Percentiles rank a stretch among this genome's conserved stretches.
These are phyloP conservation scores for Colletotrichum navitas DNA, from an alignment of 2,329 filamentous ascomycete genomes.

Conservation along the genomic window DNA sequence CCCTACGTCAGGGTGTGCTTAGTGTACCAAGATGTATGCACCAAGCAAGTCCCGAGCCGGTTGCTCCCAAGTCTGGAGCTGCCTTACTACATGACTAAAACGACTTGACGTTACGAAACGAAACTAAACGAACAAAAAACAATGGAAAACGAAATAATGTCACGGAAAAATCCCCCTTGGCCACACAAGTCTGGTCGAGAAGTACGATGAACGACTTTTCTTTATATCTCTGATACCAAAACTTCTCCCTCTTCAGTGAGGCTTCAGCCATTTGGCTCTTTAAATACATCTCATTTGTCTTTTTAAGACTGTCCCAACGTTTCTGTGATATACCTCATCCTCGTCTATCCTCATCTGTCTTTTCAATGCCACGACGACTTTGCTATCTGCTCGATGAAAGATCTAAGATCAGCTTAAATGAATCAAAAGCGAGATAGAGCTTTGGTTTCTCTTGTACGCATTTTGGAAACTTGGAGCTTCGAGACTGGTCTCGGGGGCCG, in stretches of 20 bases:
- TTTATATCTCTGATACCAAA: constrained; percentile 33
- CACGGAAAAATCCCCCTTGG: constrained; percentile 24
- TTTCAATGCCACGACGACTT: too few species aligned
- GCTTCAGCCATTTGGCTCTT: constrained; percentile 36
- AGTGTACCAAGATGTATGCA: constrained; percentile 13
- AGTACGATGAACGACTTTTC: constrained; percentile 39
- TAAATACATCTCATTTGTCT: constrained; percentile 38
- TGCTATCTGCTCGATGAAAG: not conserved
- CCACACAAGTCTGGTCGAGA: constrained; percentile 8
- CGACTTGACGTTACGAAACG: constrained; percentile 29
- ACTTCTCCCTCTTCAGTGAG: constrained; percentile 34
- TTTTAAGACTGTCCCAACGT: not conserved
- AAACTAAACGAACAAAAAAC: constrained; percentile 21
- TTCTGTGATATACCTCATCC: not conserved
- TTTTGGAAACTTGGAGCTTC: too few species aligned
- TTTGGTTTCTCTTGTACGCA: too few species aligned
- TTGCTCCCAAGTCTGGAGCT: not conserved
- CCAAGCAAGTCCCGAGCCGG: constrained; percentile 25
- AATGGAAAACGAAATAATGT: constrained; percentile 15
- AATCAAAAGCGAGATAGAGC: too few species aligned
- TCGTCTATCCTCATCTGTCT: not conserved
- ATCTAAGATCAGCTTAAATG: too few species aligned
- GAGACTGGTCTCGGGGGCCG: too few species aligned
- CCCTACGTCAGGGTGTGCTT: constrained; percentile 30
- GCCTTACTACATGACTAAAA: not conserved